Evolutionary conservation across 2,329 filamentous ascomycete genomes (phyloP), one percentile per base, ranked within the genome.

Genomic region (Dactylellina cionopaga): DNA sequence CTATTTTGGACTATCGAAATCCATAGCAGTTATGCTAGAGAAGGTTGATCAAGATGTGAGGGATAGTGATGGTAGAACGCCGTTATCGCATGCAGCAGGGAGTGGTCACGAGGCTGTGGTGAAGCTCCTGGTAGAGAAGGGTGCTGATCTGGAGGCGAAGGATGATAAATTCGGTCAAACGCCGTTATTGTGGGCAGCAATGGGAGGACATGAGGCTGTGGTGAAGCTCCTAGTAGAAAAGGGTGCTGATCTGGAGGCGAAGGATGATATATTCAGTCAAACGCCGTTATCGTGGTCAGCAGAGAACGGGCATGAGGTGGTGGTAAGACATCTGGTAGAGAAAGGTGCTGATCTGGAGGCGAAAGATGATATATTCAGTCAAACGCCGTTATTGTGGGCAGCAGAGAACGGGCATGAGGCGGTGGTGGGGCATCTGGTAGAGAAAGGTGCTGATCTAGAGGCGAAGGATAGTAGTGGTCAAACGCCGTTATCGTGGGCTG

Each of bases 211-310:
- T 19, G 17, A 54, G 11, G 52, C 39, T 11, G 29, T 70, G 1
- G 62, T 74, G 25, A 11, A 29, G n/a, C 27, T 72, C 1, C 19
- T 49, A 17, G 66, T 17, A 47, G 76, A n/a, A n/a, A n/a, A n/a
- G n/a, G n/a, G n/a, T n/a, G n/a, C n/a, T n/a, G n/a, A n/a, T n/a
- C n/a, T n/a, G n/a, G n/a, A n/a, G n/a, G n/a, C n/a, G n/a, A n/a
- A n/a, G n/a, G n/a, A n/a, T n/a, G n/a, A n/a, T n/a, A n/a, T n/a
- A n/a, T n/a, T n/a, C n/a, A n/a, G n/a, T n/a, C n/a, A n/a, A n/a
- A 49, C 44, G 6, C 44, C 44, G 17, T 49, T 49, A 49, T 15
- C 31, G 31, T 49, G 44, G 22, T 24, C 44, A 4, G 13, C 44
- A 15, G 31, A 29, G 22, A 49, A 49, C 3, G 44, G 44, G 1